phyloP scores from a whole-genome alignment of 1,284 basidiomycete genomes.

The Anthracocystis panici-leucophaei region DNA sequence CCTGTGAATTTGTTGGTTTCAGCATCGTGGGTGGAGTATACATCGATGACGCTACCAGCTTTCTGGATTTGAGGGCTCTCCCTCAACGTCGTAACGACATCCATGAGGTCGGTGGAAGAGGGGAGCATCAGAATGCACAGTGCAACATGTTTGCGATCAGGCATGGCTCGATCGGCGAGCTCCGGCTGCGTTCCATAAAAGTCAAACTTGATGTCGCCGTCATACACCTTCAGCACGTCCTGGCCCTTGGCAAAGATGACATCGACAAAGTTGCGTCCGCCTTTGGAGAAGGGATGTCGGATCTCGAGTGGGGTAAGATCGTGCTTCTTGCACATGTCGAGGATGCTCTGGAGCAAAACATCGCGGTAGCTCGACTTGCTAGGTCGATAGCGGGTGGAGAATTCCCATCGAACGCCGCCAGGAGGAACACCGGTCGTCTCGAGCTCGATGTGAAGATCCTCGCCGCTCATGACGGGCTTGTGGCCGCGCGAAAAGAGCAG shows the following conservation, averaged over 20 bases:
- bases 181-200: slow-evolving; percentile 37
- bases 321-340: slow-evolving; percentile 34
- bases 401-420: slow-evolving; percentile 37
- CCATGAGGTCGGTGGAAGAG: slow-evolving; percentile 2
- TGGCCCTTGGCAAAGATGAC: slow-evolving; percentile 28
- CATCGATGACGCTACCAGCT: slow-evolving; percentile 25
- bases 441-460: slow-evolving; percentile 21
- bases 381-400: slow-evolving; percentile 22
- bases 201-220: slow-evolving; percentile 25
- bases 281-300: slow-evolving; percentile 4
- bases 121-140: slow-evolving; percentile 40
- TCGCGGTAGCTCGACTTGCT: slow-evolving; percentile 28
- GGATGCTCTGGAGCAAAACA: slow-evolving; percentile 34
- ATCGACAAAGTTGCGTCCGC: slow-evolving; percentile 20
- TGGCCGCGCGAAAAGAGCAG: slow-evolving; percentile 17
- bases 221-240: slow-evolving; percentile 34
- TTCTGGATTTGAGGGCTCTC: slow-evolving; percentile 5
- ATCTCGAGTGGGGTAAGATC: slow-evolving; percentile 32
- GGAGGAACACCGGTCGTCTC: slow-evolving; percentile 23
- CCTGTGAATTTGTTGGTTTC: slow-evolving; percentile 19
- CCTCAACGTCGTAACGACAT: not conserved
- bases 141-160: slow-evolving; percentile 18
- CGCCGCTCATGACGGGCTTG: slow-evolving; percentile 13
- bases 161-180: slow-evolving; percentile 18
- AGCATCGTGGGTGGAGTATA: slow-evolving; percentile 25